Evolutionary conservation across 306 rosid species (phyloP).

Genomic region (Prunus davidiana): DNA sequence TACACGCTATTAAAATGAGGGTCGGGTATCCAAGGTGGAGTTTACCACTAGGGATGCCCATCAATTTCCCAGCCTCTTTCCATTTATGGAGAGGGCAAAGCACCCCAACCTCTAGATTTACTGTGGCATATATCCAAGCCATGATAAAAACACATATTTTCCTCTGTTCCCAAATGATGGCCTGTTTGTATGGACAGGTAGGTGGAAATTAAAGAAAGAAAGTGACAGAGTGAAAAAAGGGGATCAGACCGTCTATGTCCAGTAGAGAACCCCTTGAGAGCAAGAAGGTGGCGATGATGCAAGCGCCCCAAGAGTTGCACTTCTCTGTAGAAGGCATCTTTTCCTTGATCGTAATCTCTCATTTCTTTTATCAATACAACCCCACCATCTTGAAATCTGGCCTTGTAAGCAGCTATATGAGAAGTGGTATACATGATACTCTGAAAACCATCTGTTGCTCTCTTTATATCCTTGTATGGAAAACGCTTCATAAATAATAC

Average conservation of each 20-base stretch:
- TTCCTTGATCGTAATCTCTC: slow-evolving; percentile 40
- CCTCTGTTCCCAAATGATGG: background rate
- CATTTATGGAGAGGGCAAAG: background rate
- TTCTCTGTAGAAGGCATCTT: slow-evolving; percentile 53
- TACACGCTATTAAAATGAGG: background rate
- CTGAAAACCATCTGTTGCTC: slow-evolving; percentile 73
- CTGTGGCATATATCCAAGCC: background rate
- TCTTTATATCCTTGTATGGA: slow-evolving; percentile 65
- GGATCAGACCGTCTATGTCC: slow-evolving; percentile 60
- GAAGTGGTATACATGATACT: slow-evolving; percentile 58
- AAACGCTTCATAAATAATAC: slow-evolving; percentile 52
- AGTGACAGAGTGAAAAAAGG: background rate
- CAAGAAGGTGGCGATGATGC: slow-evolving; percentile 93
- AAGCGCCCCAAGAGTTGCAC: slow-evolving; percentile 77
- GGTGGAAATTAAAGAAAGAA: background rate
- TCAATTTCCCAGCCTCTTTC: background rate
- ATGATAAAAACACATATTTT: background rate
- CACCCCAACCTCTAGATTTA: background rate
- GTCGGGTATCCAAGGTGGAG: background rate
- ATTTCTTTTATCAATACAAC: slow-evolving; percentile 71
- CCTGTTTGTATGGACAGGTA: background rate
- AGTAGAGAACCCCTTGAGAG: slow-evolving; percentile 67
- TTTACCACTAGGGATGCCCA: background rate
- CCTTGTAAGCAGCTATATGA: slow-evolving; percentile 59
- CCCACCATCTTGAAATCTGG: slow-evolving; percentile 60